Evolutionary conservation across 2,329 filamentous ascomycete genomes (phyloP), one percentile per base, ranked within the genome.

Genomic region (Colletotrichum liriopes): DNA sequence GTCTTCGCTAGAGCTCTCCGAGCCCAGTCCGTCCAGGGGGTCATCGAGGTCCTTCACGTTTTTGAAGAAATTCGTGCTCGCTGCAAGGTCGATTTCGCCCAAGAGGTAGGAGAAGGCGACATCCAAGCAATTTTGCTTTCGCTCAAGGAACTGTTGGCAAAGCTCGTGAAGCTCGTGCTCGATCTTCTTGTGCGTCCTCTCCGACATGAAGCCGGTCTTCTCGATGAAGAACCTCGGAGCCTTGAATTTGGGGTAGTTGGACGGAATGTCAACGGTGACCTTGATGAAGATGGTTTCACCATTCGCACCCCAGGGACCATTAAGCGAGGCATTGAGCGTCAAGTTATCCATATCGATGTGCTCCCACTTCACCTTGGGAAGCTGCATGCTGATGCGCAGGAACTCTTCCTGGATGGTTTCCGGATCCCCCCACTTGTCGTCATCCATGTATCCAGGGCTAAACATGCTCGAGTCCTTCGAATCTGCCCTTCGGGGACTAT

Each of bases 1-100:
- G 75, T 95, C 93, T 74, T 94, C 93, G 77, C 93, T 97, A 3
- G 94, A 98, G 75, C 94, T 96, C 75, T 96, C 94, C 69, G 93
- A 93, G 39, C 85, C 87, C 45, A 91, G 81, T 3, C 83, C 89
- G 71, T 87, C 88, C 7, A 89, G 77, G 58, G 87, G 86, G 77
- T 90, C 87, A 65, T 89, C 90, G 9, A 91, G 81, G 74, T 93
- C 91, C 74, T 91, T 87, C 14, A 92, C 89, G 73, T 90, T 90
- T 74, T 90, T 89, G 77, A 92, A 91, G 73, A 89, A 88, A 0
- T 86, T 88, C 8, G 89, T 89, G 76, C 90, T 91, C 54, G 84
- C 85, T 60, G 90, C 87, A 5, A 92, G 82, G 75, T 91, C 88
- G 20, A 90, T 84, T 77, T 92, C 90, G 51, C 91, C 91, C 0